Base-by-base conservation (phyloP, 805 yeast species). In the Yamadazyma akitaensis region DNA sequence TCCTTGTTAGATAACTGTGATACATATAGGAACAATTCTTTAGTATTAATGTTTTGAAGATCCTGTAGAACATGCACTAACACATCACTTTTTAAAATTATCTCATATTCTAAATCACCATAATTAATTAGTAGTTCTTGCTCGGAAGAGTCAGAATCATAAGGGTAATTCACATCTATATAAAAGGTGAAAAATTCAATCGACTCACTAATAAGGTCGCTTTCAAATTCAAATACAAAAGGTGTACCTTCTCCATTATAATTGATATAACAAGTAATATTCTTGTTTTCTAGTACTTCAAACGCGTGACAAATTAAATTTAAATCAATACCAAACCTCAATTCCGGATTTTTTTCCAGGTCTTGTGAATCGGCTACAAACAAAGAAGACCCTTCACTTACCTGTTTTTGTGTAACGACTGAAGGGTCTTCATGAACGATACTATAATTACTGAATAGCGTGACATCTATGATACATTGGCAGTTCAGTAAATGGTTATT, bases 171-270 rank as follows among this genome's bases (percentile, higher is more conserved):
- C 13, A 60, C 40, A 25, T 70, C 75, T 25, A 56, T 32, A 45
- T 62, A 63, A 38, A 67, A 70, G 2, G 77, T 72, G 3, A 60
- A 53, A 49, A 72, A 72, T 52, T 72, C 76, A 41, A 72, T 60
- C 49, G 64, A 66, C 46, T 72, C 77, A 42, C 65, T 66, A 51
- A 72, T 66, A 28, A 65, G 52, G 31, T 56, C 52, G 51, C 72
- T 76, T 51, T 72, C 76, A 48, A 72, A 72, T 46, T 68, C 76
- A 17, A 72, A 58, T 11, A 67, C 59, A 8, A 72, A 56, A 1
- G 75, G 75, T 8, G 47, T 40, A 1, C 76, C 76, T n/a, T 60
- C 67, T 8, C 75, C 75, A 16, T 59, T 55, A 51, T 71, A 72
- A 13, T 56, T 61, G 28, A 72, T 47, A 49, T 61, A 68, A 56